These are phyloP conservation scores for Ogataea kodamae DNA, from an alignment of 805 yeast species.

Conservation along the genomic window DNA sequence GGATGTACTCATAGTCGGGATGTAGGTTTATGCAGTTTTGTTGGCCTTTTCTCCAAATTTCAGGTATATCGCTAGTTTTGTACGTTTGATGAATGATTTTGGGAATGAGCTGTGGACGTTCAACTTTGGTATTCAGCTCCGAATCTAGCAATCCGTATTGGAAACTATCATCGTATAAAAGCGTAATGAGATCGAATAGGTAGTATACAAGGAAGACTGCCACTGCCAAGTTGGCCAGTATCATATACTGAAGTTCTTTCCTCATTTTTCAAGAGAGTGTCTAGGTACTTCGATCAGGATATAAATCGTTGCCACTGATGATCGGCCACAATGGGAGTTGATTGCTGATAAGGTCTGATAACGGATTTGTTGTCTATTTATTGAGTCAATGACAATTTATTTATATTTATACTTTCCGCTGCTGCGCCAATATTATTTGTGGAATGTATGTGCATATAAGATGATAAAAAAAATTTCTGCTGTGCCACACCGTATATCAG, in stretches of 20 bases:
- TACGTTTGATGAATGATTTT: constrained; percentile 93
- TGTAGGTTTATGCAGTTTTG: constrained; percentile 71
- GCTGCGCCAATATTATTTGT: constrained; percentile 12
- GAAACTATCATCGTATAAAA: constrained; percentile 69
- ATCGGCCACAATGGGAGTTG: too few species aligned
- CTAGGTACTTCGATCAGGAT: too few species aligned
- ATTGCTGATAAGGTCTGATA: too few species aligned
- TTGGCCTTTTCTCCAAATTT: constrained; percentile 76
- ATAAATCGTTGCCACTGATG: too few species aligned
- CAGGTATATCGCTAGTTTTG: constrained; percentile 75
- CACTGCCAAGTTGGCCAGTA: constrained; percentile 56
- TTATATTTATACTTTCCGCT: constrained; percentile 6
- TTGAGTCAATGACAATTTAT: too few species aligned
- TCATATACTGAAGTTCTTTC: constrained; percentile 58
- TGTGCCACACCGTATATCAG: constrained; percentile 8
- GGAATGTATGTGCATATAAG: constrained; percentile 8
- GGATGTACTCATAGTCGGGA: constrained; percentile 81
- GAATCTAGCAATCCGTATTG: constrained; percentile 58
- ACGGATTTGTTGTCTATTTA: too few species aligned
- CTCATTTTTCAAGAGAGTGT: constrained; percentile 53
- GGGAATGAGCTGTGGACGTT: constrained; percentile 63
- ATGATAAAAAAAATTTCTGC: constrained; percentile 10
- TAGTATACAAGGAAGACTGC: constrained; percentile 54
- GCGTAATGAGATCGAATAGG: constrained; percentile 67
- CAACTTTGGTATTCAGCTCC: constrained; percentile 51